Base-by-base conservation (phyloP, 768 basidiomycete genomes). In the Asterophora lycoperdoides region DNA sequence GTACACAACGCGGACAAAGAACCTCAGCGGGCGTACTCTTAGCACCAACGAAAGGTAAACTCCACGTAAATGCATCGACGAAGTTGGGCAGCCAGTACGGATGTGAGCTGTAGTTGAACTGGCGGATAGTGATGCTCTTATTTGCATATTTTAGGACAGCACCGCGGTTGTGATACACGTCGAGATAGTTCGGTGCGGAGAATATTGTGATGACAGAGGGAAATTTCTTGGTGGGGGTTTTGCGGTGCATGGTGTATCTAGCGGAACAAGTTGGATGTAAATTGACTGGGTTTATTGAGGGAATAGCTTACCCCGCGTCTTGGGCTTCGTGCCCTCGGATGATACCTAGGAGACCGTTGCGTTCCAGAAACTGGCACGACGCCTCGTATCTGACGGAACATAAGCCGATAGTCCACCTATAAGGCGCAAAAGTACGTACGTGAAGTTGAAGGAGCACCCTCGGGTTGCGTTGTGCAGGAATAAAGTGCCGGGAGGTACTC, bases 31-130 rank as follows among this genome's bases (percentile, higher is more conserved):
- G 23, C 89, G 46, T 53, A 94, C 94, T 96, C 73, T 98, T 98
- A 55, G 91, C 84, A 44, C 93, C 94, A 4, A 98, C 93, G 63
- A 98, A 98, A 0, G 95, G 95, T 48, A 98, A 65, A 76, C 88
- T 91, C 95, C 94, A 98, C 9, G 93, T 95, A 64, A 98, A 98
- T 26, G 92, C 93, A 61, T 98, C 91, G 81, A 94, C 94, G 59
- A 96, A 96, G 70, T 96, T 96, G 0, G 94, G 94, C 26, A 98
- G 65, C 92, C 93, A 94, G 66, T 91, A 96, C 4, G 90, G 90
- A 60, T 93, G 90, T n/a, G 85, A 76, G 28, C 73, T 80, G 43
- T 76, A 78, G 62, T 86, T 85, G 59, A 88, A 93, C 64, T 93
- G 90, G 48, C 93, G 78, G 51, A 97, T 95, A 44, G 92, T 96